Evolutionary conservation across 257 asterid genomes (phyloP).

Genomic region (Rhazya stricta): DNA sequence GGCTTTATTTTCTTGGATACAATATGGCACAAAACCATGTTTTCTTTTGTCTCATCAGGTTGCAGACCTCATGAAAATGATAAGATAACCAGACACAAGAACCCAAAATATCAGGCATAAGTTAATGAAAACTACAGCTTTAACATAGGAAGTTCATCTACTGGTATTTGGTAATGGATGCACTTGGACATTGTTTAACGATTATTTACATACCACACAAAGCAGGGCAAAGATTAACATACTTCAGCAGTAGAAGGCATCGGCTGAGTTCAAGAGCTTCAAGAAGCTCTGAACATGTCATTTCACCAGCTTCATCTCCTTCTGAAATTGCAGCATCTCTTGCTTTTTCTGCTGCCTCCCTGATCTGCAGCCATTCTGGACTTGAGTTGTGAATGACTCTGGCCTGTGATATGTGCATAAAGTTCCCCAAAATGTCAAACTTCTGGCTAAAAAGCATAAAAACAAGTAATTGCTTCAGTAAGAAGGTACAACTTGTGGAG

Average conservation of each 20-base stretch:
- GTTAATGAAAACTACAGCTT: not conserved
- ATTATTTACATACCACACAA: not conserved
- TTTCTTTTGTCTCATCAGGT: not conserved
- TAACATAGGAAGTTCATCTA: not conserved
- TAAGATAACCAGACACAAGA: not conserved
- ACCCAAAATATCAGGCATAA: not conserved
- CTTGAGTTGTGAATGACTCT: slow-evolving; percentile 84
- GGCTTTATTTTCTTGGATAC: not conserved
- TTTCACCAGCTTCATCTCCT: slow-evolving; percentile 86
- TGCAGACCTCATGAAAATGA: not conserved
- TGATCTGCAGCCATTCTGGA: slow-evolving; percentile 91
- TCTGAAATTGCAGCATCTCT: slow-evolving; percentile 60
- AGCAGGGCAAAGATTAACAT: slow-evolving; percentile 20
- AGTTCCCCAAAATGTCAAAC: slow-evolving; percentile 9
- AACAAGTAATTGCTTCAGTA: slow-evolving; percentile 29
- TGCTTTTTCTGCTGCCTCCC: slow-evolving; percentile 91
- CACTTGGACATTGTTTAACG: not conserved
- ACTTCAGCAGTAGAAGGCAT: slow-evolving; percentile 91
- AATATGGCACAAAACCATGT: not conserved
- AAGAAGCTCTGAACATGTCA: slow-evolving; percentile 92
- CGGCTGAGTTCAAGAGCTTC: slow-evolving; percentile 99
- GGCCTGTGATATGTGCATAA: slow-evolving; percentile 43
- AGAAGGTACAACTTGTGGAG: slow-evolving; percentile 85
- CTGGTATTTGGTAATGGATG: not conserved
- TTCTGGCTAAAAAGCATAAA: slow-evolving; percentile 17